Conservation (phyloP, 148 eudicot genomes). For the Polygonum aviculare region DNA sequence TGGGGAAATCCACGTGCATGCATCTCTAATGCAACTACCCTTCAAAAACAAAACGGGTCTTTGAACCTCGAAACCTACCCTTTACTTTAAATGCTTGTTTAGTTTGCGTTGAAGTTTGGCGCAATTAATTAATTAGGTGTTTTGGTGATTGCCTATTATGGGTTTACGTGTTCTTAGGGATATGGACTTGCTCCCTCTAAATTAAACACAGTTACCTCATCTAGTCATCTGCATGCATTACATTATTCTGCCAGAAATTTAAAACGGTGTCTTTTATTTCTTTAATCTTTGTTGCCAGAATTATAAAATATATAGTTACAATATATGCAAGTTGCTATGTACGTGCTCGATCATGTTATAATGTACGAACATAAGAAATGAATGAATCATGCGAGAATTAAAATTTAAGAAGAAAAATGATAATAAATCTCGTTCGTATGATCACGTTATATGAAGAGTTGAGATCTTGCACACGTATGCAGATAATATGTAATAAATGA, state of each 20-base stretch:
- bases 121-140: background rate
- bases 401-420: no score
- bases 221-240: background rate
- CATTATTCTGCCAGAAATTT: background rate
- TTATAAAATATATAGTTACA: background rate
- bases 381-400: no score
- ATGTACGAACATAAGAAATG: no score
- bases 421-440: no score
- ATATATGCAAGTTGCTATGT: background rate
- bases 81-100: background rate
- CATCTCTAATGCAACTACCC: background rate
- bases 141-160: background rate
- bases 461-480: no score
- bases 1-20: constrained; percentile 2
- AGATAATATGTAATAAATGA: no score
- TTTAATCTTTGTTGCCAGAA: background rate
- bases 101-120: background rate
- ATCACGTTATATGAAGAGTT: no score
- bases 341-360: no score
- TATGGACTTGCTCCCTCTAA: background rate
- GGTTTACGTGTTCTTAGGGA: background rate
- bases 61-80: background rate
- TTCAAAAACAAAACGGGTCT: background rate
- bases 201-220: background rate
- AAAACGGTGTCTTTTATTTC: background rate